These are phyloP conservation scores for Fusarium vanettenii DNA, from an alignment of 2,329 filamentous ascomycete species.

Conservation along the genomic window DNA sequence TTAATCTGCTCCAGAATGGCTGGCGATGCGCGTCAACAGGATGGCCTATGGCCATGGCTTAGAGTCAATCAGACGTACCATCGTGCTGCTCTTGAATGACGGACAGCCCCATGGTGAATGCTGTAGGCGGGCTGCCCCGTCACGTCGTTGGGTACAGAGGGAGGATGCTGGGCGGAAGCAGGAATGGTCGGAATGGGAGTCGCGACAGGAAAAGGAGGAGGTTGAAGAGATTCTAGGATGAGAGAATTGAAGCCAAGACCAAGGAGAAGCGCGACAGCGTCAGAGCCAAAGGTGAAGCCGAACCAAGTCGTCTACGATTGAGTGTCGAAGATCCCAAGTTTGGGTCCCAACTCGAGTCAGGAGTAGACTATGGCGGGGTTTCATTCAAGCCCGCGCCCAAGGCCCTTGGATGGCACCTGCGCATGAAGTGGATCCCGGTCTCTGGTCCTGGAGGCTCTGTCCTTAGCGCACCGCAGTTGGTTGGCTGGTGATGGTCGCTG, in stretches of 20 bases:
- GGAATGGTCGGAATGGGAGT: slow-evolving; percentile 1
- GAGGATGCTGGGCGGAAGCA: slow-evolving; percentile 3
- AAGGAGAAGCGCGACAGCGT: slow-evolving; percentile 22
- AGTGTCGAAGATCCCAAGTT: slow-evolving; percentile 20
- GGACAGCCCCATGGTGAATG: slow-evolving; percentile 81
- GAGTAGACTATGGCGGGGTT: slow-evolving; percentile 43
- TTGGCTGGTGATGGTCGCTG: slow-evolving; percentile 33
- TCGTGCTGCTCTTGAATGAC: slow-evolving; percentile 84
- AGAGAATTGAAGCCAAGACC: background rate
- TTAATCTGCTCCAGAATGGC: slow-evolving; percentile 67
- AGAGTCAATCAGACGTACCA: slow-evolving; percentile 40
- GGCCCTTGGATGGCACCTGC: background rate
- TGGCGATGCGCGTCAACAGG: slow-evolving; percentile 39
- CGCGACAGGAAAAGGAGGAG: slow-evolving; percentile 7
- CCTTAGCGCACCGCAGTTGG: slow-evolving; percentile 18
- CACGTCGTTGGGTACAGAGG: slow-evolving; percentile 32
- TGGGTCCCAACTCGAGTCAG: slow-evolving; percentile 30
- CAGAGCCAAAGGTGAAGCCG: slow-evolving; percentile 23
- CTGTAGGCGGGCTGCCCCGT: slow-evolving; percentile 41
- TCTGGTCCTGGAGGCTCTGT: slow-evolving; percentile 10
- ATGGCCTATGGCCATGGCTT: background rate
- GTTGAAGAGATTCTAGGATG: background rate
- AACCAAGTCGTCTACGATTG: slow-evolving; percentile 12
- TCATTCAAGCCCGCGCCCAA: slow-evolving; percentile 28
- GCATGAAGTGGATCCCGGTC: slow-evolving; percentile 25